Evolutionary conservation across 305 asterid species (phyloP).

Genomic region (Plantago coronopus): DNA sequence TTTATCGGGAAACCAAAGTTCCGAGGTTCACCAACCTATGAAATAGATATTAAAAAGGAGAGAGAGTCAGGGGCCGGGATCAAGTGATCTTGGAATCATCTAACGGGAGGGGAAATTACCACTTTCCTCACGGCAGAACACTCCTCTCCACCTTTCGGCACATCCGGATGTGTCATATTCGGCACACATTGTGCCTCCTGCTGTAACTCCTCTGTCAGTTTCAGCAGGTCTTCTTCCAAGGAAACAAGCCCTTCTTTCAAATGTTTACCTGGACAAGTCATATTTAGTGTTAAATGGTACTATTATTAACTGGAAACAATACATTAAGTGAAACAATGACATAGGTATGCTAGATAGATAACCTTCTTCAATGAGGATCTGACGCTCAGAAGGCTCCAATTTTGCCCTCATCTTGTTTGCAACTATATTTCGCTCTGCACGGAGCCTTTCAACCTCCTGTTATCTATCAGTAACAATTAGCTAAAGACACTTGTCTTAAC

Average conservation of each 20-base stretch:
- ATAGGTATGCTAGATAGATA: too few species aligned
- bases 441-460: conserved; percentile 96
- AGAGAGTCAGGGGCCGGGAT: neutral
- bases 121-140: conserved; percentile 61
- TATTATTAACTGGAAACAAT: conserved; percentile 6
- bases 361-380: conserved; percentile 94
- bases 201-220: conserved; percentile 73
- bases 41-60: conserved; percentile 11
- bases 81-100: neutral
- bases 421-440: conserved; percentile 83
- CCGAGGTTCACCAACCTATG: conserved; percentile 66
- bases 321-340: neutral
- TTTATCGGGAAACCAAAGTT: conserved; percentile 71
- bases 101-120: conserved; percentile 35
- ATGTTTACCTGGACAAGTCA: conserved; percentile 57
- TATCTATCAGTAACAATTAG: conserved; percentile 78
- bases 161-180: conserved; percentile 94
- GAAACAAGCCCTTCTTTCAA: conserved; percentile 69
- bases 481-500: conserved; percentile 30
- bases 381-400: conserved; percentile 72
- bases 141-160: conserved; percentile 81
- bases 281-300: conserved; percentile 18
- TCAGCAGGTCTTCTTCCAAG: conserved; percentile 73
- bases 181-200: conserved; percentile 91
- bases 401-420: conserved; percentile 95